Evolutionary conservation across 2,329 filamentous ascomycete species (phyloP), one percentile per base, ranked within the genome.

Genomic region (Stemphylium lycopersici): DNA sequence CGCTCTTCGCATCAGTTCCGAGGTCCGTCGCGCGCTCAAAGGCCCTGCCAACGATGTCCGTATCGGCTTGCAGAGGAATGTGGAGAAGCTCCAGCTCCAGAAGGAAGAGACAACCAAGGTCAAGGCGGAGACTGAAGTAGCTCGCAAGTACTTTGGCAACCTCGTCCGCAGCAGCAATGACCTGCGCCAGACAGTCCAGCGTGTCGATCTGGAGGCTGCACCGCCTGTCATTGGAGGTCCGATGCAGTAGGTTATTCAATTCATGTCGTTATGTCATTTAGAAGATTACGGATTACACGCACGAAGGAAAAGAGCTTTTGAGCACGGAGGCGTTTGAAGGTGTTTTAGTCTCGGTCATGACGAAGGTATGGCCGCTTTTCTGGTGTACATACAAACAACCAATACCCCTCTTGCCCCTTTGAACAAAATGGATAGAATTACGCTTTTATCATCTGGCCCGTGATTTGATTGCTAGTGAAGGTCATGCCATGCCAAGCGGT

Each of bases 101-200:
- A 88, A 90, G 64, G 90, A 95, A 63, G 90, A 96, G 71, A 95
- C 91, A 7, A 82, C 85, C 70, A 96, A 95, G 79, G 84, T 91
- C 56, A 88, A 88, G 75, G 81, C 80, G 31, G 93, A 98, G 77
- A 95, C 91, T 70, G 89, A 96, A 71, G 87, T 91, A 29, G 95
- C 95, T 6, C 81, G 86, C 62, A 96, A 93, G 76, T 98, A 96
- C 79, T 99, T 99, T 75, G 80, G 85, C 47, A 95, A 96, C 68
- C 83, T 99, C 15, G 87, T 95, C 47, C 84, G 89, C 56, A 83
- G 87, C 63, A 80, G 78, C 55, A 76, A 74, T 20, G 80, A 82
- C 50, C 76, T 84, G 48, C 75, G 74, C 45, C 73, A 76, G 42
- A 76, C 77, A 32, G 81, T 84, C n/a, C 73, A 79, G 61, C 67